Evolutionary conservation across 257 asterid species (phyloP).

Genomic region (Hygrophila difformis): DNA sequence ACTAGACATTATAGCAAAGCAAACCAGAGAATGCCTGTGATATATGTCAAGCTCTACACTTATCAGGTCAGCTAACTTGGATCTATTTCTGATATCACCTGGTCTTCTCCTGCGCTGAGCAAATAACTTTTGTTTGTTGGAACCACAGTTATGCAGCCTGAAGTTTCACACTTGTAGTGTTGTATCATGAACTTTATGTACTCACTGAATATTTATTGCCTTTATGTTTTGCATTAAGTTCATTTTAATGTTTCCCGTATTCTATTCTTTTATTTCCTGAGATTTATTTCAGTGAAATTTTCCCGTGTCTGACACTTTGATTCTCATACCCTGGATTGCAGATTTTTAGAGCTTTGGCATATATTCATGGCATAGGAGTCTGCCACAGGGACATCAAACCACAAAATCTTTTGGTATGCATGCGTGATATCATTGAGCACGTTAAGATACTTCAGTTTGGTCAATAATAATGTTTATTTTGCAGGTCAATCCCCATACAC

Average conservation of each 20-base stretch:
- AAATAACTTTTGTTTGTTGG: too few species aligned
- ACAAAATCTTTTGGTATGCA: conserved; percentile 69
- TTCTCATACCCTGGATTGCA: conserved; percentile 13
- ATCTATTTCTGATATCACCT: background rate
- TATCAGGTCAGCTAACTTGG: conserved; percentile 46
- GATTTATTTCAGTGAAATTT: too few species aligned
- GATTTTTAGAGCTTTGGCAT: conserved; percentile 82
- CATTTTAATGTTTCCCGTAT: too few species aligned
- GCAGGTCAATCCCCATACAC: conserved; percentile 89
- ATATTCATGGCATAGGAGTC: conserved; percentile 72
- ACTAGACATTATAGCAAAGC: conserved; percentile 66
- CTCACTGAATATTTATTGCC: too few species aligned
- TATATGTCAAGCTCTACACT: conserved; percentile 68
- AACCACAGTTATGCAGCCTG: too few species aligned
- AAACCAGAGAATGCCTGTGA: conserved; percentile 73
- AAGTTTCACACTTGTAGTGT: too few species aligned
- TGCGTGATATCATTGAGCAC: background rate
- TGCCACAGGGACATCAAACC: conserved; percentile 93
- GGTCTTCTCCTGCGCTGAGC: too few species aligned
- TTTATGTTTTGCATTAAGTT: too few species aligned
- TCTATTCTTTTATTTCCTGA: too few species aligned
- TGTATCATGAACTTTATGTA: too few species aligned
- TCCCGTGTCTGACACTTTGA: too few species aligned
- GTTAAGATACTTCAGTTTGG: background rate
- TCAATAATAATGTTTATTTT: conserved; percentile 15